These are phyloP conservation scores for Marasmius tenuissimus DNA, from an alignment of 1,284 basidiomycete species.

Conservation along the genomic window DNA sequence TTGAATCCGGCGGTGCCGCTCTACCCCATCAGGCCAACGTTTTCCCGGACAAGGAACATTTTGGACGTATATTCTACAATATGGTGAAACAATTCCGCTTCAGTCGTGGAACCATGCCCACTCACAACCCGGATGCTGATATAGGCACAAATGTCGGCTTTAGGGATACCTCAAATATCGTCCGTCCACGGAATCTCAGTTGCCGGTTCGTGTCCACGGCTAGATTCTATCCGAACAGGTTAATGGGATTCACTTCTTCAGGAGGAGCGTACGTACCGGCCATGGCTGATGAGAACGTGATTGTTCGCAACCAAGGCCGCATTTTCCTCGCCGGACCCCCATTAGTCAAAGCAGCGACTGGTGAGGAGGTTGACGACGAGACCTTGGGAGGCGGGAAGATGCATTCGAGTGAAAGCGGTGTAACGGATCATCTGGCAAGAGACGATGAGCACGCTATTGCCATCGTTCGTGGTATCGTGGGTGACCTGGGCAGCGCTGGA, in stretches of 20 bases:
- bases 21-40: constrained; percentile 92
- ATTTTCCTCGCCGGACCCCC: constrained; percentile 98
- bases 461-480: constrained; percentile 81
- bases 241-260: constrained; percentile 28
- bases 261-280: constrained; percentile 92
- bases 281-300: constrained; percentile 96
- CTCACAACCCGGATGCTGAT: constrained; percentile 2
- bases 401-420: constrained; percentile 93
- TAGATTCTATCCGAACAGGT: background rate
- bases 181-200: constrained; percentile 95
- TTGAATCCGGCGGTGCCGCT: constrained; percentile 93
- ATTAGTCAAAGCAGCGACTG: constrained; percentile 92
- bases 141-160: constrained; percentile 87
- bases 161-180: constrained; percentile 89
- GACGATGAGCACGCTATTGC: constrained; percentile 89
- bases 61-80: constrained; percentile 96
- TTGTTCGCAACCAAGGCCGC: constrained; percentile 89
- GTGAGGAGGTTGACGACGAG: constrained; percentile 92
- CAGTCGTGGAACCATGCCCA: constrained; percentile 8
- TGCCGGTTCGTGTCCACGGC: constrained; percentile 50
- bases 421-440: constrained; percentile 88
- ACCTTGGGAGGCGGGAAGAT: constrained; percentile 89
- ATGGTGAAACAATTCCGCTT: constrained; percentile 57
- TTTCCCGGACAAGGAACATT: constrained; percentile 90
- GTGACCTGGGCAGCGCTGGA: constrained; percentile 72